These are phyloP conservation scores for Globisporangium iwayamae DNA, from an alignment of 352 stramenopile genomes.

Conservation along the genomic window DNA sequence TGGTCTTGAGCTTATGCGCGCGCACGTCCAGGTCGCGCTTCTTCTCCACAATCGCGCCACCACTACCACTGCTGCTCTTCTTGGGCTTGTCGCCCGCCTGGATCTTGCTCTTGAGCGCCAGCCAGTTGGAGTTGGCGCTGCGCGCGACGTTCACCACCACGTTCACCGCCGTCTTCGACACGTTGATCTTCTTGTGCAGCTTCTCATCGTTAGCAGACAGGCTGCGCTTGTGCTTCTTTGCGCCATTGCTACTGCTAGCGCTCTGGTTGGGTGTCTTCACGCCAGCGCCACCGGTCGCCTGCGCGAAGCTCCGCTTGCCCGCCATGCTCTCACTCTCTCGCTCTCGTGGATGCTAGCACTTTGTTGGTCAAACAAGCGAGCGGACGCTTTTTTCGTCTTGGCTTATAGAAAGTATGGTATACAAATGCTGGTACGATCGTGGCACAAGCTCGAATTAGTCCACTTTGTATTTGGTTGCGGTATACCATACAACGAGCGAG, in stretches of 20 bases:
- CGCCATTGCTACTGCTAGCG: slow-evolving; percentile 19
- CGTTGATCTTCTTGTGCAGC: slow-evolving; percentile 23
- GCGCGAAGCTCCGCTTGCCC: slow-evolving; percentile 23
- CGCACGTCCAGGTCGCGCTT: slow-evolving; percentile 38
- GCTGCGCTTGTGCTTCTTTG: slow-evolving; percentile 25
- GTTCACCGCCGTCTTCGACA: slow-evolving; percentile 9
- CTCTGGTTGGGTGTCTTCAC: slow-evolving; percentile 11
- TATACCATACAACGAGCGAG: no score
- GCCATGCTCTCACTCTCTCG: not conserved
- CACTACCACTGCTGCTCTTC: slow-evolving; percentile 1
- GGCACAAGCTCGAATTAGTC: no score
- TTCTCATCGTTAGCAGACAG: slow-evolving; percentile 23
- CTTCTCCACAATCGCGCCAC: slow-evolving; percentile 15
- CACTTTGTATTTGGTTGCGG: no score
- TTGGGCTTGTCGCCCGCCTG: slow-evolving; percentile 33
- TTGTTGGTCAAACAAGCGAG: no score
- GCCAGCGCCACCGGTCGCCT: slow-evolving; percentile 8
- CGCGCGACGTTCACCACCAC: slow-evolving; percentile 13
- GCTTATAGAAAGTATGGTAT: no score
- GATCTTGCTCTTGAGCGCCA: slow-evolving; percentile 73
- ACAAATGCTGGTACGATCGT: no score
- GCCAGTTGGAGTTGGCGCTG: slow-evolving; percentile 63
- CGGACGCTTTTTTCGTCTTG: no score
- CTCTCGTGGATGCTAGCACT: no score
- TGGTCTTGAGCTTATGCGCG: slow-evolving; percentile 39